A percentile compares a stretch with the other conserved stretches of the same genome.
Evolutionary conservation across 768 basidiomycete genomes (phyloP).

Genomic region (Suillus weaverae): DNA sequence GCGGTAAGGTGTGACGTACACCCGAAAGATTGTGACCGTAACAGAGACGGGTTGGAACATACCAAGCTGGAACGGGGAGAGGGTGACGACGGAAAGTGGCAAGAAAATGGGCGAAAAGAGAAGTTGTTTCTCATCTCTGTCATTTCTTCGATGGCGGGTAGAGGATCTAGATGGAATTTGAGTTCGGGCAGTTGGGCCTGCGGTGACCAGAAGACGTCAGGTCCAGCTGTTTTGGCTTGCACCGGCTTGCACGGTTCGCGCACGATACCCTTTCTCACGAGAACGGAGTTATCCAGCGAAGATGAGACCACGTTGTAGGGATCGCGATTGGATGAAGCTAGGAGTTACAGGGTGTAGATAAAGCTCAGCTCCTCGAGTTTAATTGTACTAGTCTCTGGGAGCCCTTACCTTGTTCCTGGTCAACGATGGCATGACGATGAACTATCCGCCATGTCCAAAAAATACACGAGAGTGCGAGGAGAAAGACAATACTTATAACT

Average conservation of each 20-base stretch:
- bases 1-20: not conserved
- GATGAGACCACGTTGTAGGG: slow-evolving; percentile 6
- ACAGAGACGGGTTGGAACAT: not conserved
- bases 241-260: slow-evolving; percentile 9
- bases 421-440: not conserved
- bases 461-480: not conserved
- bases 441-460: not conserved
- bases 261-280: slow-evolving; percentile 9
- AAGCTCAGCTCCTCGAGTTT: not conserved
- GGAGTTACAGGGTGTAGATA: not conserved
- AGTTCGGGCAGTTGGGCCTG: slow-evolving; percentile 7
- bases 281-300: slow-evolving; percentile 2
- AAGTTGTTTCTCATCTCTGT: not conserved
- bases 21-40: not conserved
- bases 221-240: slow-evolving; percentile 10
- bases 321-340: slow-evolving; percentile 3
- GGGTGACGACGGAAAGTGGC: not conserved
- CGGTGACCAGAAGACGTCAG: slow-evolving; percentile 11
- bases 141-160: not conserved
- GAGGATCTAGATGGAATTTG: not conserved
- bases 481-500: not conserved
- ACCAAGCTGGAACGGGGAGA: slow-evolving; percentile 10
- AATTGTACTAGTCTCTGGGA: not conserved
- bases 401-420: slow-evolving; percentile 1
- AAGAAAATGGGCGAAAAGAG: not conserved